Base-by-base conservation (phyloP, 768 basidiomycete genomes). In the Collybiopsis luxurians region DNA sequence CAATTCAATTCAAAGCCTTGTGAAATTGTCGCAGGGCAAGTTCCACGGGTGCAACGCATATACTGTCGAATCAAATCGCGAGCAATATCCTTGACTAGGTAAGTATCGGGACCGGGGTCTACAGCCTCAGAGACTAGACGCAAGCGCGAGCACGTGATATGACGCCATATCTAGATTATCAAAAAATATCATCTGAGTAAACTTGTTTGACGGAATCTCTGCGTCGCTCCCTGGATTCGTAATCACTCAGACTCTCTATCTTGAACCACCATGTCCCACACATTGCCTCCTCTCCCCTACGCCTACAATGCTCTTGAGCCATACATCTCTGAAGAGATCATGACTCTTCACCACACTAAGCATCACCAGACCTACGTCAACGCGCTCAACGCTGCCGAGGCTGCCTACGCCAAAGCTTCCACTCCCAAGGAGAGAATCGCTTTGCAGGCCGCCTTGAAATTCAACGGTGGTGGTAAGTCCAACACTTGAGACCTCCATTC, bases 311-410 rank as follows among this genome's bases (percentile, higher is more conserved):
- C 84, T 52, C 91, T 98, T 67, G 91, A 95, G 79, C 95, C 95
- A n/a, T 87, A 85, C 76, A 96, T 98, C 77, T 90, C 85, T 34
- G 68, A 79, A 69, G 83, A 95, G 76, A 98, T 97, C 75, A 98
- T 96, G 95, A 82, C 77, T 56, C 89, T 96, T 50, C 95, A 98
- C 75, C 95, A 98, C 79, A 84, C 79, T 60, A 95, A 95, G 79
- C 95, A 98, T 69, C 95, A 98, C 68, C 92, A 95, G 79, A 88
- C 92, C 53, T 97, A 97, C 66, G 92, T 96, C 54, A 95, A 85
- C 65, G 89, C 87, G 1, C 83, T 98, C 70, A 98, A 96, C 74
- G 85, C 90, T 31, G 95, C 94, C 17, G 94, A 96, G 75, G 76
- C 80, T 59, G 79, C 81, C 0, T 92, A 94, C 68, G 78, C 84